Base-by-base conservation (phyloP, 140 eudicot genomes). In the Flaveria floridana region DNA sequence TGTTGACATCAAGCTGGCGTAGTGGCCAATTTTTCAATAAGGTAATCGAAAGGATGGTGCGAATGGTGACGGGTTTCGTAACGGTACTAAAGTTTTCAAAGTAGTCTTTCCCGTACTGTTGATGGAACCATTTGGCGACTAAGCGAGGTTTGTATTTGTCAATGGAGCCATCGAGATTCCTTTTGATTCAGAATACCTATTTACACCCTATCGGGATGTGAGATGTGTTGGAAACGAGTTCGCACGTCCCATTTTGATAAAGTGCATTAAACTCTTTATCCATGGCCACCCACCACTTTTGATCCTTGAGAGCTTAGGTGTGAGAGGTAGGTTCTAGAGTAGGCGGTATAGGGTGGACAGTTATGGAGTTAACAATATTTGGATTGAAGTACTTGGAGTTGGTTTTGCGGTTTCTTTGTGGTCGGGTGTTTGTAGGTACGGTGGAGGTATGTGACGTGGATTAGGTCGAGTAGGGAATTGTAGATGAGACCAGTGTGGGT, bases 101-200 rank as follows among this genome's bases (percentile, higher is more conserved):
- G 57, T 51, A 51, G 57, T 51, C 21, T 51, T 51, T 51, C 20
- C 57, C 20, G 9, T 51, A 51, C 57, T 51, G 2, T 7, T 56
- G 63, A 56, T 56, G 63, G 63, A 56, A 56, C 13, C 63, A 26
- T 8, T 56, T 56, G 28, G 63, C 30, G 21, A 56, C 63, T 18
- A 56, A 20, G 13, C 63, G 63, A 9, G 63, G 15, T 56, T 56
- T 56, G 28, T 56, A 19, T 20, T 19, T 56, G 63, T 56, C 63
- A 8, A 56, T 20, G 5, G 63, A 18, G 63, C 63, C 63, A 56
- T 56, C 30, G 4, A 30, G 30, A 20, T 19, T 56, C 19, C 63
- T 19, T 56, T 19, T 56, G 30, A 56, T 56, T 20, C 28, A 23
- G 3, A 56, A 56, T 7, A 19, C 15, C 28, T 1, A 56, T 20